These are phyloP conservation scores for Pilatotrama ljubarskyi DNA, from an alignment of 768 basidiomycete genomes.

Conservation along the genomic window DNA sequence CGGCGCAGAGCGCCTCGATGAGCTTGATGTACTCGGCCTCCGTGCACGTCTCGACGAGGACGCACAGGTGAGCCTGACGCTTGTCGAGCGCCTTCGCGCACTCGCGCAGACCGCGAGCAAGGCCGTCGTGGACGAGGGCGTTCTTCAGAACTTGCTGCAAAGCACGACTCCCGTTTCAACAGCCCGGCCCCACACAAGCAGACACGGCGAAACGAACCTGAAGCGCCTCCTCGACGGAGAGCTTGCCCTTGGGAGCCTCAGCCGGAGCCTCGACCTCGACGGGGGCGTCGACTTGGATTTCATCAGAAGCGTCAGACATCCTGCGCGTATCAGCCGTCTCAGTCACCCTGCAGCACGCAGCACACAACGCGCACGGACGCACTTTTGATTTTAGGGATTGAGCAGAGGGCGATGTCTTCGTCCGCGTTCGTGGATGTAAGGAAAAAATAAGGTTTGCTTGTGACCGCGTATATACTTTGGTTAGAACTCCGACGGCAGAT, in stretches of 20 bases:
- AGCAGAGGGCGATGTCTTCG: conserved; percentile 68
- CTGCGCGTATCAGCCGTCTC: conserved; percentile 32
- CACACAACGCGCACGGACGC: neutral
- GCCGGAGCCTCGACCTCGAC: conserved; percentile 80
- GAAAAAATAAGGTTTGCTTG: conserved; percentile 53
- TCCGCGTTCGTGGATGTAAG: conserved; percentile 94
- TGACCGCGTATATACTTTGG: conserved; percentile 31
- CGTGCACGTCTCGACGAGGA: conserved; percentile 98
- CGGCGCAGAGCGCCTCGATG: conserved; percentile 98
- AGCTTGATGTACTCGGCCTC: conserved; percentile 99
- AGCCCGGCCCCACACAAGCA: too few relatives aligned
- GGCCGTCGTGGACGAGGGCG: conserved; percentile 96
- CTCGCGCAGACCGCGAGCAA: conserved; percentile 97
- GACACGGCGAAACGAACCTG: conserved; percentile 49
- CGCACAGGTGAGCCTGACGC: conserved; percentile 97
- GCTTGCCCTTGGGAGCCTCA: conserved; percentile 92
- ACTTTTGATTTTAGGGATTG: conserved; percentile 28
- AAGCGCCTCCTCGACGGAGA: conserved; percentile 94
- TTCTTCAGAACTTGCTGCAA: conserved; percentile 97
- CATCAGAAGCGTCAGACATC: conserved; percentile 99
- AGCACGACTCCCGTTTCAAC: neutral
- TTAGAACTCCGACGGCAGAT: conserved; percentile 58
- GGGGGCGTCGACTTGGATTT: conserved; percentile 69
- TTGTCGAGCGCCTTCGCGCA: conserved; percentile 98
- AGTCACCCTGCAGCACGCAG: neutral